phyloP scores from a whole-genome alignment of 2,329 filamentous ascomycete genomes.

The Fusarium penzigii region DNA sequence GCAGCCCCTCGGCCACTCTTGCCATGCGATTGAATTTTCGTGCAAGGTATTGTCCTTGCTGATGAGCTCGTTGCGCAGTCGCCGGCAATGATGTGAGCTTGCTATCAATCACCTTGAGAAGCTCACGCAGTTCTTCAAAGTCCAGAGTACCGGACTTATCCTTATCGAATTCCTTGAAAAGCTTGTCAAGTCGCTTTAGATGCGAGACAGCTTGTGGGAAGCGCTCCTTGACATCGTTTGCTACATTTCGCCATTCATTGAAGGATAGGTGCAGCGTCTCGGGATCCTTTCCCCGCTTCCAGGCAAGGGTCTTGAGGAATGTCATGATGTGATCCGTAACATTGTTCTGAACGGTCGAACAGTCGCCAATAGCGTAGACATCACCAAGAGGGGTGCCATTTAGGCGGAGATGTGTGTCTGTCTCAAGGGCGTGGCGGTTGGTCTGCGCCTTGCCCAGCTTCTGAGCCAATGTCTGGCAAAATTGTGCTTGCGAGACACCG shows the following conservation, averaged over 20 bases:
- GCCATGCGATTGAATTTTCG: slow-evolving; percentile 93
- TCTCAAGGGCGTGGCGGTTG: slow-evolving; percentile 90
- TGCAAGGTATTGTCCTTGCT: slow-evolving; percentile 91
- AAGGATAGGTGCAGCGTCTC: slow-evolving; percentile 86
- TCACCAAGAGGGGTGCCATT: slow-evolving; percentile 88
- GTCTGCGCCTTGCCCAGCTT: slow-evolving; percentile 76
- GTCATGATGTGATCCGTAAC: slow-evolving; percentile 86
- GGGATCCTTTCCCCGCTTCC: slow-evolving; percentile 88
- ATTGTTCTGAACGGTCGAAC: slow-evolving; percentile 96
- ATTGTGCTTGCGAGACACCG: slow-evolving; percentile 82
- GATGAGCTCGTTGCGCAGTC: slow-evolving; percentile 93
- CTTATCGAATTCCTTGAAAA: slow-evolving; percentile 90
- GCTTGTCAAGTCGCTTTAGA: slow-evolving; percentile 82
- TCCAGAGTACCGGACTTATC: slow-evolving; percentile 92
- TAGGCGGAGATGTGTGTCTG: slow-evolving; percentile 87
- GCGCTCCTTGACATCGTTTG: slow-evolving; percentile 77
- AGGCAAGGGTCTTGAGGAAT: slow-evolving; percentile 86
- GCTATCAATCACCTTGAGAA: slow-evolving; percentile 88
- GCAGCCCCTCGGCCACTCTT: slow-evolving; percentile 71
- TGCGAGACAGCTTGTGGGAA: slow-evolving; percentile 91
- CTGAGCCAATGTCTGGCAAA: slow-evolving; percentile 75
- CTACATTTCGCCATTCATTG: slow-evolving; percentile 83
- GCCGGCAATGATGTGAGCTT: slow-evolving; percentile 94
- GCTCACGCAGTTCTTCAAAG: slow-evolving; percentile 86
- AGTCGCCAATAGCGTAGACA: slow-evolving; percentile 96